These are phyloP conservation scores for Erysimum pusillum DNA, from an alignment of 441 rosid genomes.

Conservation along the genomic window DNA sequence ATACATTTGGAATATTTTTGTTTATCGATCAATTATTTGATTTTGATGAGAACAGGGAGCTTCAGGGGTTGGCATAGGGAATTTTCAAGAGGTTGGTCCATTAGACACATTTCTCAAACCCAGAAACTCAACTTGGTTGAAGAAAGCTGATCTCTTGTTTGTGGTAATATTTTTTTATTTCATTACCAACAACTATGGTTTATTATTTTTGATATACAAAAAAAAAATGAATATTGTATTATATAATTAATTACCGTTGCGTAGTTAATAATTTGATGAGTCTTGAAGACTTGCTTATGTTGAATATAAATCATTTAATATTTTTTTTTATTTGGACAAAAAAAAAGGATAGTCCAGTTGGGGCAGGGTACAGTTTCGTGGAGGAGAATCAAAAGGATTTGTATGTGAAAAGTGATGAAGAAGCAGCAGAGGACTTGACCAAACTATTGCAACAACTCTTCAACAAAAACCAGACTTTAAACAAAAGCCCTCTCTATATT, in stretches of 20 bases:
- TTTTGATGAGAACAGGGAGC: constrained; percentile 67
- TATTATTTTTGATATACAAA: neutral
- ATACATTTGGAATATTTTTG: constrained; percentile 24
- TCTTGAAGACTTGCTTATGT: constrained; percentile 19
- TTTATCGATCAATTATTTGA: constrained; percentile 14
- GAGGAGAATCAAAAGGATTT: constrained; percentile 55
- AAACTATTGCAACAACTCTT: constrained; percentile 61
- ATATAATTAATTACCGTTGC: constrained; percentile 15
- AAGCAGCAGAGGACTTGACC: constrained; percentile 79
- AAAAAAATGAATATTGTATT: neutral
- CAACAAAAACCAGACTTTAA: constrained; percentile 55
- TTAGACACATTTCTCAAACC: constrained; percentile 67
- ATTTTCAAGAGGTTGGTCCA: constrained; percentile 90
- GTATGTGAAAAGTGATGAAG: constrained; percentile 76
- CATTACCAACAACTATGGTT: constrained; percentile 5
- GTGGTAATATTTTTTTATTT: constrained; percentile 57
- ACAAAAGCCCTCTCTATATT: constrained; percentile 69
- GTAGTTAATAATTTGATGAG: constrained; percentile 32
- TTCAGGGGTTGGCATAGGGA: constrained; percentile 91
- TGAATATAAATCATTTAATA: neutral
- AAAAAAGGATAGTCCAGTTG: constrained; percentile 87
- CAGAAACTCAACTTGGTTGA: constrained; percentile 86
- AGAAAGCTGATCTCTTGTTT: constrained; percentile 86
- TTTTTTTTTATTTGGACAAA: neutral
- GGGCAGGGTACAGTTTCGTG: constrained; percentile 88